Conservation (phyloP, 2,329 filamentous ascomycete species). For the Chrysoporthe puriensis region DNA sequence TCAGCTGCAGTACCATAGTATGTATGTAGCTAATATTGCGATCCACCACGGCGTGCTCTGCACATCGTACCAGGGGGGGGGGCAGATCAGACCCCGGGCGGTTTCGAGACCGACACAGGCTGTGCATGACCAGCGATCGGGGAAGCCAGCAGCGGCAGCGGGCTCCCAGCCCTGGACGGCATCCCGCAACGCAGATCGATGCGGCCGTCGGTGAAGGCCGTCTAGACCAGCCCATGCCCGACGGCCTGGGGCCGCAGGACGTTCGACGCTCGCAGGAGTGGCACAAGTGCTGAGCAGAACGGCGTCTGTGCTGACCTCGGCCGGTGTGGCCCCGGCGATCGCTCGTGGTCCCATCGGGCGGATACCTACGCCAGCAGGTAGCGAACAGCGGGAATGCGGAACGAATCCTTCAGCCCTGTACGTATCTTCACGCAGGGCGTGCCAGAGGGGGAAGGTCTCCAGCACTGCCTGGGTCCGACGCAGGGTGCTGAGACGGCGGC, state of each 20-base stretch:
- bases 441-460: not conserved
- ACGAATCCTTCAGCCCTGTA: conserved; percentile 3
- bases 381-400: conserved; percentile 6
- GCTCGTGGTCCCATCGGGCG: not conserved
- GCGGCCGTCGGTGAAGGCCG: conserved; percentile 1
- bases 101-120: not conserved
- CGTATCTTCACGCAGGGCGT: not conserved
- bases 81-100: not conserved
- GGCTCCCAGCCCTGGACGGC: not conserved
- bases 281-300: not conserved
- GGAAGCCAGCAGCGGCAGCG: not conserved
- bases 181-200: not conserved
- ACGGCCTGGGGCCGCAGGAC: not conserved
- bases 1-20: not conserved
- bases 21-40: not conserved
- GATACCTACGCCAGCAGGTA: not conserved
- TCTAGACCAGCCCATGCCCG: not conserved
- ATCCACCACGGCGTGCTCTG: not conserved
- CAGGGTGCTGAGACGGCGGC: not conserved
- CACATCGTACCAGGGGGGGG: not conserved
- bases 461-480: not conserved
- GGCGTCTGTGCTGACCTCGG: not conserved
- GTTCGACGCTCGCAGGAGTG: not conserved
- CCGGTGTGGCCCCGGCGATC: not conserved
- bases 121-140: not conserved